Evolutionary conservation across 2,329 filamentous ascomycete species (phyloP).

Genomic region (Aspergillus awamori): DNA sequence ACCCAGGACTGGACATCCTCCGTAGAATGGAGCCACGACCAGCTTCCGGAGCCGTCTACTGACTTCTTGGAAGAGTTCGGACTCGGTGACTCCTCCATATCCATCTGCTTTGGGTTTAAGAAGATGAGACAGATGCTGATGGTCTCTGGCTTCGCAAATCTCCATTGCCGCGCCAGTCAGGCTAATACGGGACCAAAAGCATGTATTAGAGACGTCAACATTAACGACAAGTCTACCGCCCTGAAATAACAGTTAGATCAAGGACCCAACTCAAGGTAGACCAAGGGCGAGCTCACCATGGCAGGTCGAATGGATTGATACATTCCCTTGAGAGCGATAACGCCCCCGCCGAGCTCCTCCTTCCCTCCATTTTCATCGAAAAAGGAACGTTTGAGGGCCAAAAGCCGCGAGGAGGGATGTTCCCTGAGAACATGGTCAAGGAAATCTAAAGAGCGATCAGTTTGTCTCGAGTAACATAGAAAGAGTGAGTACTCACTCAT

Average conservation of each 20-base stretch:
- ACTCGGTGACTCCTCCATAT: slow-evolving; percentile 29
- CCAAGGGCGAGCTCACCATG: slow-evolving; percentile 49
- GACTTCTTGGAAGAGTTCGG: slow-evolving; percentile 29
- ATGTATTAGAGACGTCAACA: slow-evolving; percentile 86
- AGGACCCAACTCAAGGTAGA: slow-evolving; percentile 7
- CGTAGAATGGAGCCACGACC: slow-evolving; percentile 41
- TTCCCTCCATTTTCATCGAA: slow-evolving; percentile 62
- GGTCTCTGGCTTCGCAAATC: slow-evolving; percentile 35
- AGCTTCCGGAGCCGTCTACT: slow-evolving; percentile 40
- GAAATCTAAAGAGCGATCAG: slow-evolving; percentile 59
- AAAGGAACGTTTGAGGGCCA: slow-evolving; percentile 79
- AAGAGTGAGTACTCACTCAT: slow-evolving; percentile 60
- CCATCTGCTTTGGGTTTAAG: slow-evolving; percentile 28
- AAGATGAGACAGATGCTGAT: slow-evolving; percentile 32
- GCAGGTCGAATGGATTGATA: slow-evolving; percentile 83
- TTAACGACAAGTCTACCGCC: slow-evolving; percentile 75
- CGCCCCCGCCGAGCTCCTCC: slow-evolving; percentile 61
- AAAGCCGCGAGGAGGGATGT: slow-evolving; percentile 67
- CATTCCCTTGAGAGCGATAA: slow-evolving; percentile 84
- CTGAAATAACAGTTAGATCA: slow-evolving; percentile 38
- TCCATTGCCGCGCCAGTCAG: slow-evolving; percentile 41
- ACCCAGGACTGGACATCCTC: slow-evolving; percentile 34
- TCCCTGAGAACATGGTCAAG: slow-evolving; percentile 87
- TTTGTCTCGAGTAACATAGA: not conserved
- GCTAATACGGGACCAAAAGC: slow-evolving; percentile 70